Percentiles rank a stretch among this genome's conserved stretches.
Conservation (phyloP, 148 eudicot genomes). For the Salicornia ramosissima region DNA sequence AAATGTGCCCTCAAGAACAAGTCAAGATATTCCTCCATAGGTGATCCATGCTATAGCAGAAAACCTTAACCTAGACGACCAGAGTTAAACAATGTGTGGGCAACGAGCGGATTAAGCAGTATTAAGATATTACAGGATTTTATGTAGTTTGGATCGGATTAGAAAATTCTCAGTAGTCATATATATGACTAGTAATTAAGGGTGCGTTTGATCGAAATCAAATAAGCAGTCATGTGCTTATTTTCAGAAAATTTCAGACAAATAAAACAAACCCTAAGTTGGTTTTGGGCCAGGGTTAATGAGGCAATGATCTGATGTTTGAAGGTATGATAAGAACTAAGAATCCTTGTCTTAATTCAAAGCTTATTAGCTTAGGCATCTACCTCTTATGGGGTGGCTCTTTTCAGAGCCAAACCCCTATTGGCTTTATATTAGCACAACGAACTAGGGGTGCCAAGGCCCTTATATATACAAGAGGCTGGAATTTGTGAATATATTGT, state of each 20-base stretch:
- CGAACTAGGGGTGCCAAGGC: conserved; percentile 77
- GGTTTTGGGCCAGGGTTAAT: conserved; percentile 66
- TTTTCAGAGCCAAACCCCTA: conserved; percentile 81
- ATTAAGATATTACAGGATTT: conserved; percentile 49
- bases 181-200: conserved; percentile 76
- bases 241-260: too few relatives aligned
- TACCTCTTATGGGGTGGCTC: conserved; percentile 74
- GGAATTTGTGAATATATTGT: conserved; percentile 80
- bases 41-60: conserved; percentile 45
- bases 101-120: conserved; percentile 53
- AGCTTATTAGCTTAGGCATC: too few relatives aligned
- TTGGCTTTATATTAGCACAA: conserved; percentile 71
- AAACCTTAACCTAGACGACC: conserved; percentile 53
- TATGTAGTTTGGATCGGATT: conserved; percentile 84
- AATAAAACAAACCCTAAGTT: too few relatives aligned
- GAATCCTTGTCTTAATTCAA: conserved; percentile 50
- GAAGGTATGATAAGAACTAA: too few relatives aligned
- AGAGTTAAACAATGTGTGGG: conserved; percentile 84
- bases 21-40: conserved; percentile 74
- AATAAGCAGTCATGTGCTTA: too few relatives aligned
- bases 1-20: conserved; percentile 78
- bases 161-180: conserved; percentile 81
- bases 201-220: too few relatives aligned
- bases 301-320: conserved; percentile 64
- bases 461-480: conserved; percentile 59